Evolutionary conservation across 2,329 filamentous ascomycete species (phyloP), one percentile per base, ranked within the genome.

Genomic region (Penicillium aurantiogriseum): DNA sequence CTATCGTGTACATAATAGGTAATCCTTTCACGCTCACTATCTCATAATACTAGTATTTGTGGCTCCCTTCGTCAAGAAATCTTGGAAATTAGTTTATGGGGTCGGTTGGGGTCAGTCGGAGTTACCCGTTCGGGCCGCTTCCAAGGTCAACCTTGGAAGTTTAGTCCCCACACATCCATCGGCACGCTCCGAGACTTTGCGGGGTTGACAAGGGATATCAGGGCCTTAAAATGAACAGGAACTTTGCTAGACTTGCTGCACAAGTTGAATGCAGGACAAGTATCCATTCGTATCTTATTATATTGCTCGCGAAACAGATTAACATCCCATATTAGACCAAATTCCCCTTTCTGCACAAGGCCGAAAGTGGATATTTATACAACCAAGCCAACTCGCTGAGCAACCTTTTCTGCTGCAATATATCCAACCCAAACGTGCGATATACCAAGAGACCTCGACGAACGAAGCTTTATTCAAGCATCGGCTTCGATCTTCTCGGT

Each of bases 401-500:
- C 13, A 19, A 10, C 15, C 19, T 19, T 17, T 33, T 19, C 25
- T 19, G 33, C n/a, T 9, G 43, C 9, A 52, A 15, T 19, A 40
- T 13, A 7, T 27, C 21, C 33, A 23, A 25, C 13, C 9, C 4
- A 25, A 25, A 21, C 1, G n/a, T 19, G n/a, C 15, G 19, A 35
- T 21, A 44, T 27, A 17, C 49, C 15, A 19, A 42, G 7, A 13
- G 27, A 51, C 38, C 17, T 10, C 39, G 23, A 13, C 5, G 4
- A 44, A 15, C 10, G 4, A 44, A 44, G 29, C 19, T 19, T 35
- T 5, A 11, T 21, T 48, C 46, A 66, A 49, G 57, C 59, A 44
- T 60, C 61, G 13, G 61, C 66, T 1, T 73, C 69, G n/a, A 81
- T 70, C 63, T 81, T 80, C 69, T 80, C 79, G 9, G 74, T 73